Base-by-base conservation (phyloP, 257 asterid genomes). In the Fraxinus americana region DNA sequence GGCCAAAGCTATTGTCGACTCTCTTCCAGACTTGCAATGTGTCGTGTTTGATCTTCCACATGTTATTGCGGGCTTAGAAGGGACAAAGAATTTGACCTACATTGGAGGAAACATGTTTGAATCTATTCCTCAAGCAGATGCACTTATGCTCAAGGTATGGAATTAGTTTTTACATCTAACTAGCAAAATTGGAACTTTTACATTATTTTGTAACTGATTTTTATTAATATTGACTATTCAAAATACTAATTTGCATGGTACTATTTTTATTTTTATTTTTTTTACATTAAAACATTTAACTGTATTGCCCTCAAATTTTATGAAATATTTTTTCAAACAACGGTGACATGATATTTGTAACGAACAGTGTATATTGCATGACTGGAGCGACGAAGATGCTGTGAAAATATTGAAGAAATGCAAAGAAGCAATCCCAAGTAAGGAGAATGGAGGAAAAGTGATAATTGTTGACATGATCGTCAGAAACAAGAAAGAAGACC, bases 341-440 rank as follows among this genome's bases (percentile, higher is more conserved):
- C 9, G 7, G 2, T 10, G 48, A 39, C 45, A 2, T 41, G 48
- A 41, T 41, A 41, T 41, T 9, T 41, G 48, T 41, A 10, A 41
- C 14, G 11, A 29, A 14, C 81, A 85, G 89, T 75, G 78, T 75
- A 82, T 78, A 73, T 48, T 85, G 73, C 89, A 83, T 23, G 80
- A 80, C 14, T 85, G 87, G 89, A 29, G 23, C 11, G 82, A 85
- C 6, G 76, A 82, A 36, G 81, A 75, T 7, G 13, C 87, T 39
- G 81, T 82, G 0, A 61, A 75, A 43, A 80, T 85, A 77, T 29
- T 85, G 66, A 82, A 82, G 83, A 83, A 76, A 57, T 85, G 89
- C 79, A 88, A 72, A 80, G 86, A 78, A 0, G 83, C 88, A 21
- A 59, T 85, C 19, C 79, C 61, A 35, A 66, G 43, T 30, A 38